These are phyloP conservation scores for Astrocystis sublimbata DNA, from an alignment of 495 filamentous ascomycete species.

Conservation along the genomic window DNA sequence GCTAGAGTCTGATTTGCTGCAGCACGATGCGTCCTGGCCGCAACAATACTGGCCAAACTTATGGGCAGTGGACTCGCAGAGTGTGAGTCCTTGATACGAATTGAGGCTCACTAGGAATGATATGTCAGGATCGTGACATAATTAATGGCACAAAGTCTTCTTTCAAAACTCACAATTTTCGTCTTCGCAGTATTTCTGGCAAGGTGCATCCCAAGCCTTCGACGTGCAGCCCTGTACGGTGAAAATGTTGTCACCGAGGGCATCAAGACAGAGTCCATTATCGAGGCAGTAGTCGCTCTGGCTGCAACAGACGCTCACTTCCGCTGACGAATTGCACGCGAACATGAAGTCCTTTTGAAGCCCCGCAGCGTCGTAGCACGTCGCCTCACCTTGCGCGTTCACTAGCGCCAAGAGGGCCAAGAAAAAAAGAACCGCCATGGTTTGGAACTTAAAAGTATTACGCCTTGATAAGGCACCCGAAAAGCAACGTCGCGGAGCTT, in stretches of 20 bases:
- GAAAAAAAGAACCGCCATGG: background rate
- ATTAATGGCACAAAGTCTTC: no score
- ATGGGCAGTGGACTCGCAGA: background rate
- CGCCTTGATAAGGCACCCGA: no score
- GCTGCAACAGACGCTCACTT: constrained; percentile 31
- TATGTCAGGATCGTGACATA: no score
- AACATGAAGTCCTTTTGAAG: background rate
- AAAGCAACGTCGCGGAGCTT: no score
- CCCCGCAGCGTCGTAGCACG: constrained; percentile 1
- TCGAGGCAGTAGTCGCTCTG: constrained; percentile 30
- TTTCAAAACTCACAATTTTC: background rate
- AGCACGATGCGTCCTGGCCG: constrained; percentile 21
- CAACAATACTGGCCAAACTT: constrained; percentile 19
- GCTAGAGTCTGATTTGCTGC: constrained; percentile 7
- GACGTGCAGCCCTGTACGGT: constrained; percentile 33
- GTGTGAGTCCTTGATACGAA: constrained; percentile 4
- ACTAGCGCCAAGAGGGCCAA: background rate
- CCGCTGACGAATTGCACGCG: constrained; percentile 18
- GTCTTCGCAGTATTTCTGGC: background rate
- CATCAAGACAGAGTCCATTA: constrained; percentile 24
- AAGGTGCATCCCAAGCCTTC: constrained; percentile 20
- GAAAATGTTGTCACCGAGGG: constrained; percentile 23
- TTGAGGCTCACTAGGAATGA: background rate
- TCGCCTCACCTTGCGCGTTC: background rate
- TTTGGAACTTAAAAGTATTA: no score